Evolutionary conservation across 2,329 filamentous ascomycete genomes (phyloP), one percentile per base, ranked within the genome.

Genomic region (Aspergillus fumigatus): DNA sequence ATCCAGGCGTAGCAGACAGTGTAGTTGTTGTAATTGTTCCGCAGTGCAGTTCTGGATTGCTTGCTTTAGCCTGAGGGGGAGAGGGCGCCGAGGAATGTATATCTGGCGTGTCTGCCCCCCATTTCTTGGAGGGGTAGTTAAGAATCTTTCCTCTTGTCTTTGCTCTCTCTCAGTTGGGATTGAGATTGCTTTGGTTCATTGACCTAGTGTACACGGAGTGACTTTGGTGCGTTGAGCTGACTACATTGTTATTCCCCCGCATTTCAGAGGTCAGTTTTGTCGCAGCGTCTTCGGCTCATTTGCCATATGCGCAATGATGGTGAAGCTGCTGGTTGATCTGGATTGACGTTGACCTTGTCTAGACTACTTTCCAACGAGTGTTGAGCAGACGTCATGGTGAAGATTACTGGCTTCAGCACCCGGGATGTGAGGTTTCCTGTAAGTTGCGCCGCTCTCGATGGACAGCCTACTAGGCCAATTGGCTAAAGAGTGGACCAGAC

Each of bases 341-440:
- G 38, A 29, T 48, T 55, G 45, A 38, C 14, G 5, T 35, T 38
- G 14, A 38, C 1, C 14, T 7, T 1, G 5, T 38, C n/a, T 14
- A 51, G 51, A 57, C 25, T 38, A 2, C 10, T 26, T 45, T 14
- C 29, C 41, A 25, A 27, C 19, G 21, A 9, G 17, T 55, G 55
- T 35, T 43, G 19, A 59, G 41, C 49, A 41, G 50, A 55, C 63
- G 69, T 47, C 51, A 77, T 77, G 75, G 75, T 90, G 67, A 89
- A 84, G 57, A 89, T 91, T 70, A 90, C 86, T 54, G 84, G 86
- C 61, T 90, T 85, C 80, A 79, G 77, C 63, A 88, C 87, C 57
- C 82, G 86, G 70, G 88, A 91, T 77, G 87, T 91, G 71, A 85
- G 88, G 65, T 91, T 91, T 72, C 88, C 88, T 47, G 77, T 79